Evolutionary conservation across 2,329 filamentous ascomycete species (phyloP).

Genomic region (Biscogniauxia sp.): DNA sequence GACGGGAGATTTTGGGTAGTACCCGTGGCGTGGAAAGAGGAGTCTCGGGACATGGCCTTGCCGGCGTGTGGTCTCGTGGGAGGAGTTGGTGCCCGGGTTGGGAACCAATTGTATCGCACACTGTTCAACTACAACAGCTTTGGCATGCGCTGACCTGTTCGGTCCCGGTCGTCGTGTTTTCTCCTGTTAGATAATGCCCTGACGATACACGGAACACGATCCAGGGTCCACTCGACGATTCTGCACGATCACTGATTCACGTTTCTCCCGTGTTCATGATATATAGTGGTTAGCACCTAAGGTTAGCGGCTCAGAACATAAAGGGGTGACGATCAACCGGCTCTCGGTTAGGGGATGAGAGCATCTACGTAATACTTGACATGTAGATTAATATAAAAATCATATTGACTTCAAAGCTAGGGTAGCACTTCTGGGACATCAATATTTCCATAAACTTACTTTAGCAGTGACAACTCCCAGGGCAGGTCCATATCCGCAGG

Average conservation of each 20-base stretch:
- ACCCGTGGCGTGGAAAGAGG: neutral
- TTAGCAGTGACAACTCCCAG: no score
- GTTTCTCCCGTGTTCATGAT: neutral
- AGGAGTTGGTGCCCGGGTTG: neutral
- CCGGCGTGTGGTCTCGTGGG: neutral
- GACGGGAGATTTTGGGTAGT: neutral
- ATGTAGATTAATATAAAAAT: neutral
- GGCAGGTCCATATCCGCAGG: no score
- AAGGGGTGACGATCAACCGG: neutral
- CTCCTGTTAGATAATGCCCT: neutral
- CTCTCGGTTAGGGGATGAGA: neutral
- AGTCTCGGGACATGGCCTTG: neutral
- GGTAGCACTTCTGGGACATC: neutral
- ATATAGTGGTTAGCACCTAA: neutral
- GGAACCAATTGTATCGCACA: neutral
- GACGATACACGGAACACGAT: neutral
- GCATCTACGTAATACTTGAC: neutral
- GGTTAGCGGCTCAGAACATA: no score
- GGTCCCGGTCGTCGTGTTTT: neutral
- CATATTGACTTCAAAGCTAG: neutral
- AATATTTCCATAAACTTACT: no score
- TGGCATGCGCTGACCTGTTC: neutral
- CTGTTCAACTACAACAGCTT: neutral
- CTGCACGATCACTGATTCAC: neutral
- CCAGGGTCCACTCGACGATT: neutral